These are phyloP conservation scores for Aspergillus sparsus DNA, from an alignment of 495 filamentous ascomycete genomes.

Conservation along the genomic window DNA sequence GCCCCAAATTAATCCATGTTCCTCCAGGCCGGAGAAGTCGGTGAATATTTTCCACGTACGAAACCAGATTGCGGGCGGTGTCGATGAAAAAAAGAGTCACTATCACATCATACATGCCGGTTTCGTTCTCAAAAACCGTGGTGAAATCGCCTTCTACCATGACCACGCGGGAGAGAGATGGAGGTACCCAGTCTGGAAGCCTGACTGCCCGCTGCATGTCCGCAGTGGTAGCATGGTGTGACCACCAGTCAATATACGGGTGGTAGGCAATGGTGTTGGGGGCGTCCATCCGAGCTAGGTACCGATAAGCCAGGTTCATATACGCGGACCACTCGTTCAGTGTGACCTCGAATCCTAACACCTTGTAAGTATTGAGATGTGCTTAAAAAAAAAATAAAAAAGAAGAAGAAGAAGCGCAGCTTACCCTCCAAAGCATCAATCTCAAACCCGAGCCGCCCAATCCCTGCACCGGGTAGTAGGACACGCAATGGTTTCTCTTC, in stretches of 20 bases:
- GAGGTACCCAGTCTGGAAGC: conserved; percentile 34
- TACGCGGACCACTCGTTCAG: conserved; percentile 50
- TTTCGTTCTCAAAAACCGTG: conserved; percentile 21
- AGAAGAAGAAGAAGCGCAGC: too few relatives aligned
- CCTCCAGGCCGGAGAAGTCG: conserved; percentile 41
- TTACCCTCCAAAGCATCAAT: conserved; percentile 36
- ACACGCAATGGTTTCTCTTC: conserved; percentile 27
- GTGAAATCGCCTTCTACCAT: conserved; percentile 50
- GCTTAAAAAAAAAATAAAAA: background rate
- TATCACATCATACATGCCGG: conserved; percentile 38
- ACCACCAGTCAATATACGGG: conserved; percentile 49
- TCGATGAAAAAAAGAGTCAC: conserved; percentile 55
- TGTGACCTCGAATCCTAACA: conserved; percentile 37
- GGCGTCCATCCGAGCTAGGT: conserved; percentile 13
- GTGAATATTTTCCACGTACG: conserved; percentile 46
- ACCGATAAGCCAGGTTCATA: conserved; percentile 44
- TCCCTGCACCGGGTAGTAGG: conserved; percentile 45
- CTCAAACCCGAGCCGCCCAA: conserved; percentile 46
- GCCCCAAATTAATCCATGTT: conserved; percentile 50
- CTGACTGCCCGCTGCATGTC: conserved; percentile 41
- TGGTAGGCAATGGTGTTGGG: conserved; percentile 29
- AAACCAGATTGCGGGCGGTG: conserved; percentile 47
- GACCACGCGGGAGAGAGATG: conserved; percentile 25
- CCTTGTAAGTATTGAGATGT: background rate
- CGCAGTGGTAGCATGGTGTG: conserved; percentile 40